Base-by-base conservation (phyloP, 73 alveolate genomes). In the Symbiodinium natans region DNA sequence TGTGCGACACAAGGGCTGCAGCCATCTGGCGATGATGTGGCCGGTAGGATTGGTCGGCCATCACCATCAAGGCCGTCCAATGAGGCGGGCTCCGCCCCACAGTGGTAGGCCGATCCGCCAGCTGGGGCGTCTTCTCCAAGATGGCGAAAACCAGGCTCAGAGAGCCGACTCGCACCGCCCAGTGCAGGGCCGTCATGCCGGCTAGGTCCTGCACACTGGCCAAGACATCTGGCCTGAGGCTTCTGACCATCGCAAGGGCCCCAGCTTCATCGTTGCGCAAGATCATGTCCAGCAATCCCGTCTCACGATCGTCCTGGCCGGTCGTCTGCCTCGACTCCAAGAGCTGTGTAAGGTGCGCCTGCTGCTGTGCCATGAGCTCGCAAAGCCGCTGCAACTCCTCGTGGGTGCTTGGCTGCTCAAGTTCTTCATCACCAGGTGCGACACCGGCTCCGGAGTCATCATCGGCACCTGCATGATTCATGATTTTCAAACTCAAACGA, bases 101-200 rank as follows among this genome's bases (percentile, higher is more conserved):
- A n/a, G 5, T 56, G 74, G 74, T 56, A 19, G 74, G 31, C 74
- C 15, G 5, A 4, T 19, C 74, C 33, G 33, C 25, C 5, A 75
- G 43, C 43, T 33, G 41, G 48, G 86, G 86, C 34, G 48, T 17
- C 86, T 75, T 75, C 29, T 11, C 86, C 86, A 75, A 46, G 29
- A 75, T 25, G 42, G 86, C 86, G 27, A 75, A 75, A 27, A 75
- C 86, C 86, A 75, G 43, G 46, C 2, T 31, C 48, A 75, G 27
- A 15, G 48, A 11, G 43, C 29, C 34, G 46, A 34, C n/a, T 10
- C 86, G 86, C 27, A 33, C 41, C 21, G 86, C 86, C 86, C 86
- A 75, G 27, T 75, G 86, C 11, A 75, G 43, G 48, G 43, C 33
- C 42, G 42, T 75, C 86, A 75, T 75, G 25, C 86, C 86, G n/a